Evolutionary conservation across 106 monocot genomes (phyloP), one percentile per base, ranked within the genome.

Genomic region (Dactylorhiza incarnata): DNA sequence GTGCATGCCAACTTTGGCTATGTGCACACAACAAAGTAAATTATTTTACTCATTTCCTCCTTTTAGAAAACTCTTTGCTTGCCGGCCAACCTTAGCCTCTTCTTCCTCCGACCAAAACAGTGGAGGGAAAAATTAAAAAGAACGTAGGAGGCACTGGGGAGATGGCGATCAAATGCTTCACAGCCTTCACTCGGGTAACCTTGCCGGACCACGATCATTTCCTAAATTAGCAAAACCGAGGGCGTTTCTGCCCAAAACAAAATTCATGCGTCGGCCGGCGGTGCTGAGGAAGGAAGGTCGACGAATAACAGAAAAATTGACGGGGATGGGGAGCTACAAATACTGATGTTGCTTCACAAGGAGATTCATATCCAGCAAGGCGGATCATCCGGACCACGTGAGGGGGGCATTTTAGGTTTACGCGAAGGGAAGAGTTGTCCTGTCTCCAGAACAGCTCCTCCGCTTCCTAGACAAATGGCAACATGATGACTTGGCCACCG

Each of bases 331-430:
- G 76, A 86, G 75, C 81, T 86, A 87, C 78, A 86, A 82, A 78
- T 86, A 74, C 86, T 86, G 91, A 78, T 59, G 86, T 45, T 92
- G 86, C 80, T 88, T 88, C 78, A 88, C 73, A 49, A 70, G 81
- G 73, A 82, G 80, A 71, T 92, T 84, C 82, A 73, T 69, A 53
- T 74, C 69, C 76, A 72, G 10, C 9, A 82, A 88, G 82, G 82
- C 84, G 29, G 63, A 86, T 69, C 82, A 82, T 1, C 82, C 88
- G 25, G 19, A 46, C 9, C 88, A 91, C 80, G 80, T 88, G 23
- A 73, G 69, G 72, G 74, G 58, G 62, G 78, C 75, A 11, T 92
- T 88, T 76, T 48, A 67, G 7, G 26, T 76, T 11, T 88, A 71
- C 79, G 71, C 88, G 19, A 84, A 82, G 13, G 82, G 80, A 0